Base-by-base conservation (phyloP, 495 filamentous ascomycete genomes). In the Penicillium lagena region DNA sequence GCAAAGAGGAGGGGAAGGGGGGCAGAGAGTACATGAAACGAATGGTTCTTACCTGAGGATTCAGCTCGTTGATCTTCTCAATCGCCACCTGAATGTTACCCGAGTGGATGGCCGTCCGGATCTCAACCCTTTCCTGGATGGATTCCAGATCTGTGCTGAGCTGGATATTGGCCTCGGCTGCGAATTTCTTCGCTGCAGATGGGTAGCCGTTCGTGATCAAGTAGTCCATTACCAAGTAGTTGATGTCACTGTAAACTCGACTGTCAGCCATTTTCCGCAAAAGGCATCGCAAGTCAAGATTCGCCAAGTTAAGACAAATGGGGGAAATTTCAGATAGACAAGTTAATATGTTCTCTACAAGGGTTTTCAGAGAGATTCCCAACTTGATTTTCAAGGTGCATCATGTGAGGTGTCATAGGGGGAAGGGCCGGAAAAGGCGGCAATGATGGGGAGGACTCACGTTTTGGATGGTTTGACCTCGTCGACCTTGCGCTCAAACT, bases 281-380 rank as follows among this genome's bases (percentile, higher is more conserved):
- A 22, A 22, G 22, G 0, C 2, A 22, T 22, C 17, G 22, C 22
- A 22, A 22, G 22, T 22, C 22, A 22, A 22, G 22, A 6, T 22
- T 22, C 22, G 22, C 22, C 22, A 22, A 17, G 17, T 17, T 34
- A 27, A 28, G 10, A 12, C 9, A 36, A 35, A 7, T 33, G 38
- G 41, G 35, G 40, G 33, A 46, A 51, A 42, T 43, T 37, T 85
- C 80, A 89, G 81, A 80, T 68, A 63, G 41, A 79, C 81, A 87
- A 86, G 81, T 83, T 75, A 79, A 78, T 71, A 73, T 74, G 60
- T 83, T 90, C 86, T 97, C 93, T 82, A 82, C 93, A 97, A 70
- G 61, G 48, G 32, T 54, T 66, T 86, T 98, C 86, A 81, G 93
- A 99, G 93, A 99, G 93, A 99, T 99, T 99, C 94, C 93, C 93